Percentiles rank a stretch among this genome's conserved stretches.
These are phyloP conservation scores for Neofusicoccum sp. DNA, from an alignment of 2,329 filamentous ascomycete genomes.

Conservation along the genomic window DNA sequence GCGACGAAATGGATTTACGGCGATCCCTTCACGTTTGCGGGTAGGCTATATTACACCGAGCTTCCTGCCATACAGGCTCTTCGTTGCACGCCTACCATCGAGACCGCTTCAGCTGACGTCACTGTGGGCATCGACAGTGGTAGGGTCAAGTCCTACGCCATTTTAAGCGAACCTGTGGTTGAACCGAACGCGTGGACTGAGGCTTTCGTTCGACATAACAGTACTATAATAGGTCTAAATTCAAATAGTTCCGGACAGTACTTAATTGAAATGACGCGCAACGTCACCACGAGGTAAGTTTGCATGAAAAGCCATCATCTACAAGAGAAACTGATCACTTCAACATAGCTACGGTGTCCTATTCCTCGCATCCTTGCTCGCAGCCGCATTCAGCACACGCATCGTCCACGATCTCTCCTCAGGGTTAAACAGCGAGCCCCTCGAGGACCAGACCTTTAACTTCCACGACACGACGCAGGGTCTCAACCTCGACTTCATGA, in stretches of 20 bases:
- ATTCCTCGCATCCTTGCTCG: conserved; percentile 25
- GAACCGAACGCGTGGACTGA: conserved; percentile 23
- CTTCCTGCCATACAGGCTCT: conserved; percentile 25
- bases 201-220: conserved; percentile 22
- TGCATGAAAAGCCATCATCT: background rate
- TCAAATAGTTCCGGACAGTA: too few relatives aligned
- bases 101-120: conserved; percentile 24
- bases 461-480: conserved; percentile 29
- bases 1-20: background rate
- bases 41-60: background rate
- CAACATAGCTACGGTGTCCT: conserved; percentile 24
- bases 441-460: conserved; percentile 29
- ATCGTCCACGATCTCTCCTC: too few relatives aligned
- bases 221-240: too few relatives aligned
- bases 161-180: background rate
- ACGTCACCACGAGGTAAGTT: conserved; percentile 1
- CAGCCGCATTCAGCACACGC: conserved; percentile 16
- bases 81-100: conserved; percentile 25
- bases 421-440: background rate
- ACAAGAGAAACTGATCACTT: conserved; percentile 11
- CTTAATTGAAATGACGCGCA: too few relatives aligned
- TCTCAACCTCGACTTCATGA: conserved; percentile 36
- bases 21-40: background rate
- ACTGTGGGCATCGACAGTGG: conserved; percentile 17
- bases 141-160: conserved; percentile 21